phyloP scores from a whole-genome alignment of 441 rosid genomes.

The Adansonia grandidieri region DNA sequence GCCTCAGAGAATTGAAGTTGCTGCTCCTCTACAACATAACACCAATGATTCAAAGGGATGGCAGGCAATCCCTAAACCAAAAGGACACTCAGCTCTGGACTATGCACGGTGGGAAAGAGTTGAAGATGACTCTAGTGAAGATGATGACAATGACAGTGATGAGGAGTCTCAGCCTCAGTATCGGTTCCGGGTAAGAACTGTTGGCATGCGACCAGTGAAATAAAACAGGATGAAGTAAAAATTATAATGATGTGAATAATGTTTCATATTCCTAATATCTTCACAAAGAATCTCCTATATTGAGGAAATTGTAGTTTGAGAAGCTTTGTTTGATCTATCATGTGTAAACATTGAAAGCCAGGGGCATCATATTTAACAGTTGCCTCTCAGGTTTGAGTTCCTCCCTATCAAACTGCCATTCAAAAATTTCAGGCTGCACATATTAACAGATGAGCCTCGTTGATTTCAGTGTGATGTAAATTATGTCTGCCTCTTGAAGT shows the following conservation, averaged over 20 bases:
- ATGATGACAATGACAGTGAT: slow-evolving; percentile 55
- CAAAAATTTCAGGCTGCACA: background rate
- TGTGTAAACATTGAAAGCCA: slow-evolving; percentile 13
- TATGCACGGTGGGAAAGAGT: slow-evolving; percentile 88
- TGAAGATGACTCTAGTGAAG: slow-evolving; percentile 79
- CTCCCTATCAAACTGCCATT: background rate
- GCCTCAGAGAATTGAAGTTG: slow-evolving; percentile 36
- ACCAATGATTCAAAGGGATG: slow-evolving; percentile 64
- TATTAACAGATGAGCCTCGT: background rate
- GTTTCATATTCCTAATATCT: background rate
- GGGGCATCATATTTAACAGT: slow-evolving; percentile 4
- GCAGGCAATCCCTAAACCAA: slow-evolving; percentile 96
- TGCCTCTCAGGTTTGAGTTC: slow-evolving; percentile 13
- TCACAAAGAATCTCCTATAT: background rate
- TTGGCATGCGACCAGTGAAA: slow-evolving; percentile 76
- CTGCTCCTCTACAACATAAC: slow-evolving; percentile 37
- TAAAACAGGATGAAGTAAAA: slow-evolving; percentile 36
- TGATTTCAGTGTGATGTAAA: background rate
- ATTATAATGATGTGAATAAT: background rate
- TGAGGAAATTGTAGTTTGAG: slow-evolving; percentile 6
- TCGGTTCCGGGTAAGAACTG: slow-evolving; percentile 79
- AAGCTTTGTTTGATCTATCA: slow-evolving; percentile 6
- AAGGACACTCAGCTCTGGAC: slow-evolving; percentile 89
- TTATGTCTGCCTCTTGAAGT: background rate
- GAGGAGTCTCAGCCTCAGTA: slow-evolving; percentile 72